A percentile compares a stretch with the other conserved stretches of the same genome.
Conservation (phyloP, 2,329 filamentous ascomycete genomes). For the Cyphellophora attinorum region DNA sequence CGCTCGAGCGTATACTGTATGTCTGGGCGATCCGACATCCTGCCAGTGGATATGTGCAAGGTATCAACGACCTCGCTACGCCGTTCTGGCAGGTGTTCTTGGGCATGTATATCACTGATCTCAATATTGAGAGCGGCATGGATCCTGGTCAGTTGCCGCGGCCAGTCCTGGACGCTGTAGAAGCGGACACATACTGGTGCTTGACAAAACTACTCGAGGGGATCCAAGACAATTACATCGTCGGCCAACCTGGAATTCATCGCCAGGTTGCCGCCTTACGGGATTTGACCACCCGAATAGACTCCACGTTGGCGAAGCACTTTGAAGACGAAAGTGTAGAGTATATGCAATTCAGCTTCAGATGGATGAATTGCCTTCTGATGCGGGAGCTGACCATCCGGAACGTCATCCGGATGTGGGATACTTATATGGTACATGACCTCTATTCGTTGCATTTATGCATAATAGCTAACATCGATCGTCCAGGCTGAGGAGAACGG, state of each 20-base stretch:
- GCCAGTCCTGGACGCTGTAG: conserved; percentile 86
- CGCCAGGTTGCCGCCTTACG: conserved; percentile 81
- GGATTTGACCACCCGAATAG: conserved; percentile 85
- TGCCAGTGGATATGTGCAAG: conserved; percentile 94
- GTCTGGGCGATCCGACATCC: conserved; percentile 97
- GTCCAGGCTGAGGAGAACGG: conserved; percentile 89
- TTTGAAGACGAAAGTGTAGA: conserved; percentile 86
- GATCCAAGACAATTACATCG: conserved; percentile 98
- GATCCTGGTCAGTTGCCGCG: conserved; percentile 89
- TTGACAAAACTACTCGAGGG: conserved; percentile 95
- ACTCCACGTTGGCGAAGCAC: conserved; percentile 73
- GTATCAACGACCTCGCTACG: conserved; percentile 95
- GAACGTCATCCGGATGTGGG: conserved; percentile 98
- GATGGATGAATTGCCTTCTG: conserved; percentile 98
- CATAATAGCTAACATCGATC: conserved; percentile 12
- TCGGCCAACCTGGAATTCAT: conserved; percentile 93
- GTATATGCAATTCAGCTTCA: conserved; percentile 98
- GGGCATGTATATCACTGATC: conserved; percentile 87
- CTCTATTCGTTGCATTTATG: conserved; percentile 1
- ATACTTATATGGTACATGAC: conserved; percentile 80
- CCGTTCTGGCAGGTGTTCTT: conserved; percentile 98
- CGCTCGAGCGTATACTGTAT: conserved; percentile 88
- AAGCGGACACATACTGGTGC: conserved; percentile 98
- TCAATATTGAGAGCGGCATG: conserved; percentile 87
- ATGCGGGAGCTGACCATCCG: conserved; percentile 96